Evolutionary conservation across 1,139 yeast genomes (phyloP).

Genomic region (Geotrichum carabidarum): DNA sequence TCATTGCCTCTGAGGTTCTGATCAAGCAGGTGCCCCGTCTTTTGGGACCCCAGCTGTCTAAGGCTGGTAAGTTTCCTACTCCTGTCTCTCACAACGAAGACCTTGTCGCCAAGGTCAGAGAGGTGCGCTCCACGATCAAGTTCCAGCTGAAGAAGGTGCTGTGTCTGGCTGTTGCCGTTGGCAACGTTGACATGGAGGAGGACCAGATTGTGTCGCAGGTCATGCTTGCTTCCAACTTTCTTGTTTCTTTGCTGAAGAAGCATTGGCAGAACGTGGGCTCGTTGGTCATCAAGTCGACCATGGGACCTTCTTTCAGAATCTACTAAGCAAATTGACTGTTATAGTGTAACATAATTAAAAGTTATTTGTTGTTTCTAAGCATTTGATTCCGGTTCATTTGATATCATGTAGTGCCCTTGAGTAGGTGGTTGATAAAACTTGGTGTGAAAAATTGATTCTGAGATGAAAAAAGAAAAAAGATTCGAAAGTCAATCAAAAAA

Average conservation of each 20-base stretch:
- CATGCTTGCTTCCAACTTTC: slow-evolving; percentile 98
- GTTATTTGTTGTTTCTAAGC: background rate
- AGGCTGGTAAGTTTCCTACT: slow-evolving; percentile 99
- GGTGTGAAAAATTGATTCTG: background rate
- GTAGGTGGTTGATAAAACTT: background rate
- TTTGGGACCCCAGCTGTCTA: slow-evolving; percentile 99
- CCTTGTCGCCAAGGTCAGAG: slow-evolving; percentile 90
- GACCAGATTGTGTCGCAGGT: slow-evolving; percentile 95
- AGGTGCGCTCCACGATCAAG: slow-evolving; percentile 98
- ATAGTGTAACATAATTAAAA: too few relatives aligned
- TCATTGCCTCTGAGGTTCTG: slow-evolving; percentile 98
- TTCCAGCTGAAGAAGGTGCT: slow-evolving; percentile 95
- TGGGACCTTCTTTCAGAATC: slow-evolving; percentile 99
- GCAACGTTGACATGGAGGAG: slow-evolving; percentile 99
- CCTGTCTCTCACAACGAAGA: slow-evolving; percentile 99
- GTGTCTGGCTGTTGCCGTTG: slow-evolving; percentile 93
- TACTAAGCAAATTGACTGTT: slow-evolving; percentile 52
- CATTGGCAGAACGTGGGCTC: slow-evolving; percentile 99
- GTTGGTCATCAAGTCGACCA: slow-evolving; percentile 96
- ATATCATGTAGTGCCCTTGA: background rate
- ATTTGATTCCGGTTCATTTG: background rate
- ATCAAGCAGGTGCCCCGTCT: slow-evolving; percentile 99
- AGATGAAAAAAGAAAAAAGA: background rate
- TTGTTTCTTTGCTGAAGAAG: slow-evolving; percentile 98
- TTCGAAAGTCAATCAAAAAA: background rate